Evolutionary conservation across 306 rosid species (phyloP), one percentile per base, ranked within the genome.

Genomic region (Pueraria montana): DNA sequence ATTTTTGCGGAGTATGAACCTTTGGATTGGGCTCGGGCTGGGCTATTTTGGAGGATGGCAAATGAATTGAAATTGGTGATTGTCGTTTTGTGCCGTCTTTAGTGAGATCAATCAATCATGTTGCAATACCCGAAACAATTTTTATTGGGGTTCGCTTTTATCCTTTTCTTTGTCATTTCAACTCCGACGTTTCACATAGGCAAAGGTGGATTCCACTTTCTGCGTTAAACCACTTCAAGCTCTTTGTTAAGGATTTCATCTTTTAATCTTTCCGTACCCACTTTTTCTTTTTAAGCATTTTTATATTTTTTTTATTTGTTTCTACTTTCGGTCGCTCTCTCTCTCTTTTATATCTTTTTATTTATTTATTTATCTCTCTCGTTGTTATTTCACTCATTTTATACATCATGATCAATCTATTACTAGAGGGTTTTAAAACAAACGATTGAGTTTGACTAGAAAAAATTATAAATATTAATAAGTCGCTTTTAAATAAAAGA

Each of bases 1-100:
- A 20, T 20, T 4, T 56, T 45, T 20, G 6, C 17, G 38, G 26
- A 59, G 36, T 56, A 66, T 78, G 42, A 66, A 11, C 75, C 17
- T 7, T 23, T 40, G 3, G 11, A 56, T 55, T 62, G 80, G 84
- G 84, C 74, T 34, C 32, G 17, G 27, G 30, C 49, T 43, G 72
- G 79, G 73, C 72, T 71, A 10, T 43, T 50, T 27, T 2, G 23
- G 30, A 66, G 50, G 21, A 12, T 63, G 36, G 20, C 0, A 24
- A 49, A 10, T 32, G 36, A 26, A n/a, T 18, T 26, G 11, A 65
- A 73, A 62, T 14, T 36, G 13, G 4, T 7, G 45, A 40, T 66
- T 55, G 55, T 83, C 64, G 53, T 45, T 42, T 83, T 76, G 53
- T 59, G 66, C 18, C n/a, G 77, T 68, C 72, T 43, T 45, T 17